These are phyloP conservation scores for Syncephalastrum racemosum DNA, from an alignment of 371 early-diverging fungal genomes.

Conservation along the genomic window DNA sequence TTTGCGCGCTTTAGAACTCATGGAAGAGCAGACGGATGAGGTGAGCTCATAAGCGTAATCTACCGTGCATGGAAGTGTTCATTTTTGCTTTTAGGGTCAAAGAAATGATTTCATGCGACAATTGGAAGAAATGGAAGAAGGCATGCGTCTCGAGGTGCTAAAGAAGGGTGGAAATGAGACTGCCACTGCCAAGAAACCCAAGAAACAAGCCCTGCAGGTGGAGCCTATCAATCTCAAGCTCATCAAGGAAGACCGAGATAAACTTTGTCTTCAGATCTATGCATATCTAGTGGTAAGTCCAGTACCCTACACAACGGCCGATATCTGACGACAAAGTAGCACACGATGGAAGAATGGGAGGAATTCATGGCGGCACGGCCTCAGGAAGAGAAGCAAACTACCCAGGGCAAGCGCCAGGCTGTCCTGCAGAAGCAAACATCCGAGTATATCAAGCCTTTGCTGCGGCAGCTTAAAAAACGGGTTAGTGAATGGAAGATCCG, in stretches of 20 bases:
- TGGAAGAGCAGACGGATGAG: conserved; percentile 74
- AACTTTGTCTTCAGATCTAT: conserved; percentile 71
- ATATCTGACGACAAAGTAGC: conserved; percentile 26
- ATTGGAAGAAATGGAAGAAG: conserved; percentile 84
- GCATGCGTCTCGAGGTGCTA: conserved; percentile 75
- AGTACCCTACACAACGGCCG: no score
- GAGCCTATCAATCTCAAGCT: conserved; percentile 56
- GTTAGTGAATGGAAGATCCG: conserved; percentile 17
- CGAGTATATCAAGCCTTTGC: conserved; percentile 90
- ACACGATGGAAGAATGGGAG: conserved; percentile 89
- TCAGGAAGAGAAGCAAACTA: conserved; percentile 70
- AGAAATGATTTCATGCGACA: conserved; percentile 87
- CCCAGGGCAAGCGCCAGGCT: conserved; percentile 75
- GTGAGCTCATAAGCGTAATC: background rate
- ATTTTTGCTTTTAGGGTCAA: conserved; percentile 62
- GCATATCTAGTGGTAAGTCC: conserved; percentile 72
- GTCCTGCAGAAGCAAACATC: conserved; percentile 83
- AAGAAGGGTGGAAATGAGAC: conserved; percentile 51
- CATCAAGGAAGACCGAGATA: conserved; percentile 75
- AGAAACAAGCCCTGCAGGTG: conserved; percentile 36
- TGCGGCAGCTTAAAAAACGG: conserved; percentile 79
- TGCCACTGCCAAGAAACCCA: conserved; percentile 37
- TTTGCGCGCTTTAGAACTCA: conserved; percentile 81
- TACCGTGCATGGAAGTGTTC: background rate
- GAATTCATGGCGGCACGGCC: conserved; percentile 75